Evolutionary conservation across 768 basidiomycete genomes (phyloP).

Genomic region (Phlegmacium glaucopus): DNA sequence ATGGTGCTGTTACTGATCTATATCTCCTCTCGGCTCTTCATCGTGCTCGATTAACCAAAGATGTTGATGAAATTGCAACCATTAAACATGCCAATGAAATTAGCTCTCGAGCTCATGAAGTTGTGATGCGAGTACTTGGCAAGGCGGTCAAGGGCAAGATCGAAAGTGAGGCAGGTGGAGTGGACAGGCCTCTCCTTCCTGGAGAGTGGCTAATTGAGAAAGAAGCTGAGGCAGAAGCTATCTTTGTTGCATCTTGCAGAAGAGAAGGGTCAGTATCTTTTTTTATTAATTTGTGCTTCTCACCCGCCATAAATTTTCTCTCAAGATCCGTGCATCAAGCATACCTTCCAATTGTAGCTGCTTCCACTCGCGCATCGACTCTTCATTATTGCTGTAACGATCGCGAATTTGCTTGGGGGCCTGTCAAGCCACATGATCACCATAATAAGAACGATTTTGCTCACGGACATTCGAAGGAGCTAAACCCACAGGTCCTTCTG

Average conservation of each 20-base stretch:
- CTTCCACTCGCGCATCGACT: constrained; percentile 81
- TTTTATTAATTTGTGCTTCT: background rate
- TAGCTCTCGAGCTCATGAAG: constrained; percentile 86
- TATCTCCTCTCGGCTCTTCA: constrained; percentile 82
- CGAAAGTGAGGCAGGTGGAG: constrained; percentile 38
- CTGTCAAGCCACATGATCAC: constrained; percentile 53
- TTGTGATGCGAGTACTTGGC: constrained; percentile 89
- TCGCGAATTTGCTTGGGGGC: constrained; percentile 82
- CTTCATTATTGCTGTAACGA: constrained; percentile 96
- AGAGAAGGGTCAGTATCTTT: constrained; percentile 70
- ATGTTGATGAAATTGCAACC: constrained; percentile 62
- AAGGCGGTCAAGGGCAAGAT: constrained; percentile 60
- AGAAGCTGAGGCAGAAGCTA: constrained; percentile 91
- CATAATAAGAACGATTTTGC: constrained; percentile 48
- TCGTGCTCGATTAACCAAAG: constrained; percentile 75
- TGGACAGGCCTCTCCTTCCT: constrained; percentile 54
- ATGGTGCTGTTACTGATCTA: constrained; percentile 44
- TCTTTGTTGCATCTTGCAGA: constrained; percentile 88
- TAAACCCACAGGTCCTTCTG: constrained; percentile 71
- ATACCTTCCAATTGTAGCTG: constrained; percentile 91
- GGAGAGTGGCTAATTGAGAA: constrained; percentile 88
- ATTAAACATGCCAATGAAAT: constrained; percentile 84
- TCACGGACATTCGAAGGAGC: constrained; percentile 33
- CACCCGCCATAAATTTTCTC: constrained; percentile 2
- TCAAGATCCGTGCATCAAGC: constrained; percentile 79